Conservation (phyloP, 1,284 basidiomycete genomes). For the Trametes hirsuta region DNA sequence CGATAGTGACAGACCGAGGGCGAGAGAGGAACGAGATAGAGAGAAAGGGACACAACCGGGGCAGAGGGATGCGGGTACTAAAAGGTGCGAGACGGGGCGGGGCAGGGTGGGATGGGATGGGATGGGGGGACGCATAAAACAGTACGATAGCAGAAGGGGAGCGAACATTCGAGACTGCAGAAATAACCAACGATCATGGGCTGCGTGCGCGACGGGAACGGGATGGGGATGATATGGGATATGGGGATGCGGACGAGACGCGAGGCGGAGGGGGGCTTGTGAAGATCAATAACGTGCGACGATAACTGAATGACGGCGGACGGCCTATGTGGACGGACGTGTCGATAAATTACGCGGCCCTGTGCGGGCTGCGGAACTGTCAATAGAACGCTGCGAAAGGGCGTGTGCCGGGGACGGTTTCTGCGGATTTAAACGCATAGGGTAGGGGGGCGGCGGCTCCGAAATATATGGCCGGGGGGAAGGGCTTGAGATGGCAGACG, state of each 20-base stretch:
- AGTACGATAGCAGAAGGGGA: slow-evolving; percentile 5
- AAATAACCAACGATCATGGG: not conserved
- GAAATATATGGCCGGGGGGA: slow-evolving; percentile 22
- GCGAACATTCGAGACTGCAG: slow-evolving; percentile 2
- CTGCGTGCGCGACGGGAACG: not conserved
- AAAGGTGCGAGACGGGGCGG: slow-evolving; percentile 1
- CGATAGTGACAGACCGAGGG: not conserved
- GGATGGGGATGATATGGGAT: not conserved
- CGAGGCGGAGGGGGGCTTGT: too few species aligned
- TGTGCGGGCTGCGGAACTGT: slow-evolving; percentile 10
- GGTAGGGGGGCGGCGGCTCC: slow-evolving; percentile 11
- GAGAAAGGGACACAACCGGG: not conserved
- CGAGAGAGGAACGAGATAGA: not conserved
- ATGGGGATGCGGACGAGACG: not conserved
- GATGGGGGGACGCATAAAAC: not conserved
- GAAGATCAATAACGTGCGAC: not conserved
- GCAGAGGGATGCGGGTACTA: slow-evolving; percentile 17
- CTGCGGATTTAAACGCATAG: not conserved
- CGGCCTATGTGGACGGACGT: slow-evolving; percentile 15
- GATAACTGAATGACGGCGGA: slow-evolving; percentile 21
- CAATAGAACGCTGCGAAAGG: slow-evolving; percentile 6
- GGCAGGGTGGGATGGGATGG: not conserved
- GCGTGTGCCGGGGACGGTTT: not conserved
- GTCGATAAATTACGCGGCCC: slow-evolving; percentile 26
- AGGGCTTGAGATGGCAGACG: not conserved